Evolutionary conservation across 768 basidiomycete species (phyloP).

Genomic region (Boletus huronensis): DNA sequence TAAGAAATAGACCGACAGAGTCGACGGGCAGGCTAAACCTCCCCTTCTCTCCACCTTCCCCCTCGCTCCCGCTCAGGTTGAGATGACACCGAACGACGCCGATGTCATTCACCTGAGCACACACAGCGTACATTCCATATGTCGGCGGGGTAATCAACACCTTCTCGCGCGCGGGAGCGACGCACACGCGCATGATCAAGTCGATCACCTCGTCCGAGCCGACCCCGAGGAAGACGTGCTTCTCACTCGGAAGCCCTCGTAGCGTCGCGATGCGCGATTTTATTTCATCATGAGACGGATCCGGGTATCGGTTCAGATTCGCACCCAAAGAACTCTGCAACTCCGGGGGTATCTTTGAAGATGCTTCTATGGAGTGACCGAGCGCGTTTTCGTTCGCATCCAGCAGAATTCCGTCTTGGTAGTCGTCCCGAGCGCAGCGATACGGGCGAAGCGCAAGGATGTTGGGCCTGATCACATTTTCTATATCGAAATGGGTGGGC

Average conservation of each 20-base stretch:
- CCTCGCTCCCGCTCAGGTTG: conserved; percentile 50
- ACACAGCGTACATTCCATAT: conserved; percentile 96
- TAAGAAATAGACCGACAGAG: conserved; percentile 47
- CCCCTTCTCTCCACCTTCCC: conserved; percentile 71
- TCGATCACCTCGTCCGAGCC: conserved; percentile 98
- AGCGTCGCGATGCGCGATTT: conserved; percentile 73
- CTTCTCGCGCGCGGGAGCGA: conserved; percentile 73
- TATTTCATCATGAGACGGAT: conserved; percentile 79
- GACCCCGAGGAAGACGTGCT: conserved; percentile 89
- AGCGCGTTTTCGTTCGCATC: conserved; percentile 98
- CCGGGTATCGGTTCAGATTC: conserved; percentile 88
- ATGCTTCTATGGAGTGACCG: conserved; percentile 70
- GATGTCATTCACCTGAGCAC: conserved; percentile 93
- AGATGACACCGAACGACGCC: conserved; percentile 75
- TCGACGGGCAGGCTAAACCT: conserved; percentile 73
- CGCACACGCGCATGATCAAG: conserved; percentile 86
- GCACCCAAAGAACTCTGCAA: conserved; percentile 41
- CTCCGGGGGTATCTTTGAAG: conserved; percentile 31
- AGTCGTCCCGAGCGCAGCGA: conserved; percentile 95
- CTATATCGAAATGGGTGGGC: conserved; percentile 83
- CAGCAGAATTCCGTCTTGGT: conserved; percentile 83
- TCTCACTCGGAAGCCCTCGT: conserved; percentile 57
- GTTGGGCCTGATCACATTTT: conserved; percentile 85
- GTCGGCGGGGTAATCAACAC: conserved; percentile 91
- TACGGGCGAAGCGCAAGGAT: conserved; percentile 91